phyloP scores from a whole-genome alignment of 352 stramenopile species.

The Blastocystis sp. region DNA sequence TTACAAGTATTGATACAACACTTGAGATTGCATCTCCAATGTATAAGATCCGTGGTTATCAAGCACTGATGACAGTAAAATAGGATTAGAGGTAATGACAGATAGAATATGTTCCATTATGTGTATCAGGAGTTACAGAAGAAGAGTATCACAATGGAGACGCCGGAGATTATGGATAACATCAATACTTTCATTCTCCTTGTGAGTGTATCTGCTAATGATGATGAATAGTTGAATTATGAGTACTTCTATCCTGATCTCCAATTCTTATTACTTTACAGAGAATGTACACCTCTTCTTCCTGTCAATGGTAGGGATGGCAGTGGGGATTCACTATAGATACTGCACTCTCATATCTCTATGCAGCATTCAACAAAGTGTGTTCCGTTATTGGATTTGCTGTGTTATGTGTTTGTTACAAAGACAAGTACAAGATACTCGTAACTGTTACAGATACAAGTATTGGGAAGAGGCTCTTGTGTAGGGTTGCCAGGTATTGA shows the following conservation, averaged over 20 bases:
- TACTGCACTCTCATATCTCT: not conserved
- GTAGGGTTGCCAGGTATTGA: too few species aligned
- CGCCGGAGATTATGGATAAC: slow-evolving; percentile 19
- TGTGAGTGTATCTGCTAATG: not conserved
- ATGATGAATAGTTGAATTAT: slow-evolving; percentile 9
- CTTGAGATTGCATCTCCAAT: not conserved
- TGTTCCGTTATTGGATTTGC: not conserved
- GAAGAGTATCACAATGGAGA: slow-evolving; percentile 7
- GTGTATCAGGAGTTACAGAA: slow-evolving; percentile 9
- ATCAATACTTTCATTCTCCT: slow-evolving; percentile 18
- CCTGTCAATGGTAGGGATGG: not conserved
- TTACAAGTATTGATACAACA: not conserved
- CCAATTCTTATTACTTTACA: not conserved
- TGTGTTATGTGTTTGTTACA: not conserved
- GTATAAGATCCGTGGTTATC: not conserved
- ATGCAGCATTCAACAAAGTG: not conserved
- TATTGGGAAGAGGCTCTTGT: too few species aligned
- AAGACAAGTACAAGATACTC: too few species aligned
- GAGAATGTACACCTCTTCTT: not conserved
- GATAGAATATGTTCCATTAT: slow-evolving; percentile 16
- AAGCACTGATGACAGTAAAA: not conserved
- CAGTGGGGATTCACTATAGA: not conserved
- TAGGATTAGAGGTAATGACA: not conserved
- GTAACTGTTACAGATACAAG: too few species aligned
- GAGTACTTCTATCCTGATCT: slow-evolving; percentile 1